Percentiles rank a stretch among this genome's conserved stretches.
phyloP scores from a whole-genome alignment of 75 land plant species.

The Pinus tabuliformis region DNA sequence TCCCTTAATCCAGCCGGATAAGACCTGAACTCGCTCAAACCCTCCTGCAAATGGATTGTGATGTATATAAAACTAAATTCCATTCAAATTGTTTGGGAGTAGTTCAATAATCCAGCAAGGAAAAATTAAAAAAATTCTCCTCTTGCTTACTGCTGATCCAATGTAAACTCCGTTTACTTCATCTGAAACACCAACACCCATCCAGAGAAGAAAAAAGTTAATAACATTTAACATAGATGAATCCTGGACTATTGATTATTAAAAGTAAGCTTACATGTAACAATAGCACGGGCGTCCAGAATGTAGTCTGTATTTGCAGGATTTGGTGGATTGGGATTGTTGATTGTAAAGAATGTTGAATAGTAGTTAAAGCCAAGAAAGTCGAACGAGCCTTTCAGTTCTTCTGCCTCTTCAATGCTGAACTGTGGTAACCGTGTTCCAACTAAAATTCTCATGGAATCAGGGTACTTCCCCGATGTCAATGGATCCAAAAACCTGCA shows the following conservation, averaged over 20 bases:
- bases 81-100: too few species aligned
- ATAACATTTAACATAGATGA: not conserved
- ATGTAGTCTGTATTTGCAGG: constrained; percentile 2
- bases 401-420: constrained; percentile 27
- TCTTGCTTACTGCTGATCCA: constrained; percentile 30
- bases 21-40: constrained; percentile 44
- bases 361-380: constrained; percentile 47
- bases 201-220: not conserved
- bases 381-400: constrained; percentile 38
- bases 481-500: constrained; percentile 59
- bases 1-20: constrained; percentile 65
- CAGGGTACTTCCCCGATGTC: constrained; percentile 40
- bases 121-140: not conserved
- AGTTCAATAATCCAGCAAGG: not conserved
- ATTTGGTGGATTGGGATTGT: not conserved
- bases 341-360: constrained; percentile 13
- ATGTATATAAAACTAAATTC: too few species aligned
- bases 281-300: not conserved
- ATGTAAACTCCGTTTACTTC: constrained; percentile 39
- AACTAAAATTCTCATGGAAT: constrained; percentile 39
- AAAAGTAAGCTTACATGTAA: constrained; percentile 16
- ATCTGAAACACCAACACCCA: constrained; percentile 1
- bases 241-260: constrained; percentile 9
- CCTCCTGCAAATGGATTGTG: constrained; percentile 37
- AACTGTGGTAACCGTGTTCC: constrained; percentile 54